Conservation (phyloP, 2,329 filamentous ascomycete species). For the Clonostachys byssicola region DNA sequence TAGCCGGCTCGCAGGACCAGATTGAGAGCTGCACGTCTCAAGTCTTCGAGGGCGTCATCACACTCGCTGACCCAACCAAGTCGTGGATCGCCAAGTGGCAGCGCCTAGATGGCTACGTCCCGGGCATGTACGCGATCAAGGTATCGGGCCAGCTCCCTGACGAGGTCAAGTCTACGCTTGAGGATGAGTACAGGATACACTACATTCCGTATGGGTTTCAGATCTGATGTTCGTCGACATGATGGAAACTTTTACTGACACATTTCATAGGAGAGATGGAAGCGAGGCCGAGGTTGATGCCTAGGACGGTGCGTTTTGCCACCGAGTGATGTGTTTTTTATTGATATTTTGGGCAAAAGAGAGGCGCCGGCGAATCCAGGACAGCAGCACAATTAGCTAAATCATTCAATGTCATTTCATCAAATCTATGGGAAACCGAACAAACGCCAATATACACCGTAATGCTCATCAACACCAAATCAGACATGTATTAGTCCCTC, state of each 20-base stretch:
- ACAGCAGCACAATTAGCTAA: neutral
- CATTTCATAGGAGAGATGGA: slow-evolving; percentile 44
- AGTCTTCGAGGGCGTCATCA: slow-evolving; percentile 90
- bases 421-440: neutral
- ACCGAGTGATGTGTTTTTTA: slow-evolving; percentile 3
- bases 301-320: slow-evolving; percentile 14
- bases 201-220: slow-evolving; percentile 60
- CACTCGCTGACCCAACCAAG: slow-evolving; percentile 72
- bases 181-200: slow-evolving; percentile 59
- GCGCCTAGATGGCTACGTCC: slow-evolving; percentile 81
- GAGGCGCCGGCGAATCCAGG: too few relatives aligned
- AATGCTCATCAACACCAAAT: neutral
- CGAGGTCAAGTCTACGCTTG: slow-evolving; percentile 55
- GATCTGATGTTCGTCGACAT: slow-evolving; percentile 33
- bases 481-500: too few relatives aligned
- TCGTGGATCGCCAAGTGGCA: slow-evolving; percentile 99
- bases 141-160: slow-evolving; percentile 78
- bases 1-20: slow-evolving; percentile 72
- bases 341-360: neutral
- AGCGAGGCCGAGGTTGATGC: slow-evolving; percentile 46
- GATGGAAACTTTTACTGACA: slow-evolving; percentile 1
- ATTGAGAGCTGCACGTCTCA: slow-evolving; percentile 93
- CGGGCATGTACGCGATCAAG: slow-evolving; percentile 90
- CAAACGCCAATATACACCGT: neutral
- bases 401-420: neutral